Evolutionary conservation across 2,329 filamentous ascomycete species (phyloP).

Genomic region (Ceratocystis diversiconidia): DNA sequence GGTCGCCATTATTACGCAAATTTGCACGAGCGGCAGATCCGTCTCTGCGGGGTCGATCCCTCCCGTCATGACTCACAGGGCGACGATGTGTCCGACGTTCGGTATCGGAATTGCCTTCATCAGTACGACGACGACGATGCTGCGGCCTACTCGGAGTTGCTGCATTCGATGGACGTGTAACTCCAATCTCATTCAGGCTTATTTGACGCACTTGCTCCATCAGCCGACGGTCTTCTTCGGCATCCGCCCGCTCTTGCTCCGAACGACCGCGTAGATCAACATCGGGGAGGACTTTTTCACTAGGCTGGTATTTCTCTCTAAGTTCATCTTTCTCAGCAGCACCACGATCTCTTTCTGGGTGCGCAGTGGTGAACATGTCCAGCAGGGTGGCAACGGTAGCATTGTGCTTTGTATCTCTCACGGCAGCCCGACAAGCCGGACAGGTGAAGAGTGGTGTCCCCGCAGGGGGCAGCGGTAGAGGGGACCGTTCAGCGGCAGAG

Average conservation of each 20-base stretch:
- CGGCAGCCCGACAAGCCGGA: slow-evolving; percentile 75
- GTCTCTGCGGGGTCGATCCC: slow-evolving; percentile 6
- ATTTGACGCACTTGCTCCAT: slow-evolving; percentile 57
- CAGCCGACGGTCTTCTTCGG: slow-evolving; percentile 54
- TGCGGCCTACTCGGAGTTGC: slow-evolving; percentile 17
- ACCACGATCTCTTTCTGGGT: slow-evolving; percentile 59
- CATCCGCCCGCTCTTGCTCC: slow-evolving; percentile 37
- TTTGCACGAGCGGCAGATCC: not conserved
- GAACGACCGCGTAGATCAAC: slow-evolving; percentile 33
- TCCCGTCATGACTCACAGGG: slow-evolving; percentile 21
- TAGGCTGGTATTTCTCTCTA: slow-evolving; percentile 60
- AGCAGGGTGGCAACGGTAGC: slow-evolving; percentile 78
- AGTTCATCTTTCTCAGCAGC: slow-evolving; percentile 64
- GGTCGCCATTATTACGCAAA: slow-evolving; percentile 24
- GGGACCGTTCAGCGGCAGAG: slow-evolving; percentile 38
- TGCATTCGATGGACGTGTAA: slow-evolving; percentile 25
- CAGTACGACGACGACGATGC: slow-evolving; percentile 13
- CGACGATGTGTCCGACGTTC: slow-evolving; percentile 21
- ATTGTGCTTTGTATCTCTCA: slow-evolving; percentile 80
- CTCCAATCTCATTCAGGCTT: slow-evolving; percentile 55
- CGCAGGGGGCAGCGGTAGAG: slow-evolving; percentile 33
- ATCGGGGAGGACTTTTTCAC: slow-evolving; percentile 64
- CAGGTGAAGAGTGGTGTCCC: slow-evolving; percentile 58
- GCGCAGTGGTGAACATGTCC: slow-evolving; percentile 71
- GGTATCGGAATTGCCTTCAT: slow-evolving; percentile 13